Conservation (phyloP, 768 basidiomycete genomes). For the Tremella mesenterica region DNA sequence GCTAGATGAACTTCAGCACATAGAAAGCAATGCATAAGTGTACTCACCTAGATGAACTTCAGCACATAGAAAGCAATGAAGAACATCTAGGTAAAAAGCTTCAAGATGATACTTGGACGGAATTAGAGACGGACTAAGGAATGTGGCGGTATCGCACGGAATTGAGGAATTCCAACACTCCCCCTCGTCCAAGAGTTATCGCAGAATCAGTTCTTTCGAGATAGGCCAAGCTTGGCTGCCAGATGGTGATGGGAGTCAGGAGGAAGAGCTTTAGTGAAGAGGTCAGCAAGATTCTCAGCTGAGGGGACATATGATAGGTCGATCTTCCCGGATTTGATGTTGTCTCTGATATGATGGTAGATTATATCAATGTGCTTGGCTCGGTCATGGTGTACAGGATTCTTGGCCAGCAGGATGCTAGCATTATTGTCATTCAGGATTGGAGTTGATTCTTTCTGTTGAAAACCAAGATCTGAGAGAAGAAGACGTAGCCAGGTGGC, state of each 20-base stretch:
- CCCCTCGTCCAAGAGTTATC: not conserved
- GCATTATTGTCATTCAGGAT: conserved; percentile 45
- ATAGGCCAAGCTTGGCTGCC: not conserved
- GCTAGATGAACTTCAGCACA: too few species aligned
- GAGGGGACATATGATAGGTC: conserved; percentile 1
- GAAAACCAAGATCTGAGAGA: conserved; percentile 12
- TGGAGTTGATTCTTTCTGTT: not conserved
- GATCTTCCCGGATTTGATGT: not conserved
- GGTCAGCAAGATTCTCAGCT: conserved; percentile 1
- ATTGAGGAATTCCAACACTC: not conserved
- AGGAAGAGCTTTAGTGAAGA: conserved; percentile 3
- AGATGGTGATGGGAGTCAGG: not conserved
- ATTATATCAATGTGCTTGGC: conserved; percentile 49
- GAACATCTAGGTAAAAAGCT: too few species aligned
- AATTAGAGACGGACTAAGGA: too few species aligned
- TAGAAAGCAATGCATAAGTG: too few species aligned
- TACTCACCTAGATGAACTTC: too few species aligned
- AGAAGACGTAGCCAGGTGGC: conserved; percentile 41
- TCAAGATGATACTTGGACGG: too few species aligned
- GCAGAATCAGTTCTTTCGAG: not conserved
- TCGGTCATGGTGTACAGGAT: conserved; percentile 45
- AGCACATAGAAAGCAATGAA: too few species aligned
- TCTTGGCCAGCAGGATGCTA: conserved; percentile 42
- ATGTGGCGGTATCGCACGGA: too few species aligned
- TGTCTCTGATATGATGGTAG: conserved; percentile 34